Base-by-base conservation (phyloP, 1,139 yeast species). In the Saccharomyces uvarum region DNA sequence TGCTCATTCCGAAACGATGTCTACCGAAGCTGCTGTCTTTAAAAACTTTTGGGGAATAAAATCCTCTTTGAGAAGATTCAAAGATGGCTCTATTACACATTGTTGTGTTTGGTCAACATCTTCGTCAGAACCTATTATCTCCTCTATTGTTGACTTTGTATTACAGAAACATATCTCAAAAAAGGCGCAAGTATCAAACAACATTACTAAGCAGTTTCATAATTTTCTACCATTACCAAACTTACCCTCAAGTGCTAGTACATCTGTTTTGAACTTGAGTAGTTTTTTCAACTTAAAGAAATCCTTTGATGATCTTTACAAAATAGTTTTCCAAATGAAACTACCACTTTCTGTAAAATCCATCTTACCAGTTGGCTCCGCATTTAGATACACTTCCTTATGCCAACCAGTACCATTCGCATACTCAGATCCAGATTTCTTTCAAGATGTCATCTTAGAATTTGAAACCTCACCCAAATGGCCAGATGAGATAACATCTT, bases 391-490 rank as follows among this genome's bases (percentile, higher is more conserved):
- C 62, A 78, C 97, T 0, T 84, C 96, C 1, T 65, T 86, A 11
- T 76, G 84, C 57, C 84, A 82, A 61, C 97, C 98, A 0, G 88
- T 84, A 44, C 96, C 97, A 46, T 88, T 80, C 74, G 93, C 95
- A 14, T 69, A 77, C 50, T 79, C 88, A 1, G 85, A 81, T 63
- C 91, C 91, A 4, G 91, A 88, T 66, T 87, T 86, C 63, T 82
- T 88, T 76, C 88, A 87, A 61, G 90, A 86, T 52, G 83, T 85
- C 27, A 78, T 91, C 11, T 70, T 95, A 50, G 96, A 90, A 70
- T 89, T 95, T 70, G 99, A 95, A 73, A 76, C 88, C 2, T 87
- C 97, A 1, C 78, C 83, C n/a, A 83, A 84, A 69, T 95, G 99
- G 99, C 99, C 99, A 0, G 96, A 88, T 70, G 97, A 93, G 69